Conservation (phyloP, 345 rosid genomes). For the Streptanthus diversifolius region DNA sequence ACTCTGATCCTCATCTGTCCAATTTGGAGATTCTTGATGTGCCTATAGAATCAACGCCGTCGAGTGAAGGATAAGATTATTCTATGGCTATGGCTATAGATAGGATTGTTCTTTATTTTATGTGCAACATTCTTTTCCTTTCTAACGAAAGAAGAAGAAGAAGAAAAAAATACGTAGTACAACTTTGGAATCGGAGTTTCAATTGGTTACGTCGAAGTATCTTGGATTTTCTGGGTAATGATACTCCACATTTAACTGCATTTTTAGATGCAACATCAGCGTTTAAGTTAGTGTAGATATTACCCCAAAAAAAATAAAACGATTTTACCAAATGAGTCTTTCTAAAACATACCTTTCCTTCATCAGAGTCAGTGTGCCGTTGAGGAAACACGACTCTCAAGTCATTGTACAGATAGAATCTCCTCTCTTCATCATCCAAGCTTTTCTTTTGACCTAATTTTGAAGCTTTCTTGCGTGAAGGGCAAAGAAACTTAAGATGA, state of each 20-base stretch:
- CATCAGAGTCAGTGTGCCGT: conserved; percentile 87
- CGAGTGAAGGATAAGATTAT: no score
- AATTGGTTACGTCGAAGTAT: conserved; percentile 53
- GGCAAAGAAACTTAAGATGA: conserved; percentile 84
- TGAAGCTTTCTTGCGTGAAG: conserved; percentile 48
- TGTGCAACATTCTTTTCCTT: neutral
- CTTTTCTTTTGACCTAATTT: conserved; percentile 39
- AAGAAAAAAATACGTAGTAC: neutral
- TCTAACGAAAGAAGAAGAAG: neutral
- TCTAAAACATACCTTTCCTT: conserved; percentile 68
- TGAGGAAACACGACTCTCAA: conserved; percentile 83
- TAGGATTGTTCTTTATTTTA: neutral
- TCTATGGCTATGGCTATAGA: neutral
- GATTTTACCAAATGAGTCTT: neutral
- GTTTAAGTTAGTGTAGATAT: neutral
- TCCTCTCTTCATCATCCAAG: conserved; percentile 43
- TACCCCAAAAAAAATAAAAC: neutral
- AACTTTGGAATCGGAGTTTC: neutral
- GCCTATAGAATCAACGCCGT: neutral
- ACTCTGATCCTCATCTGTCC: neutral
- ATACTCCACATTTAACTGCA: conserved; percentile 78
- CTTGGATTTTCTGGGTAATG: conserved; percentile 81
- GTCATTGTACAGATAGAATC: conserved; percentile 76
- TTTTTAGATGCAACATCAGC: conserved; percentile 5
- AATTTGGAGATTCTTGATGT: neutral